Evolutionary conservation across 73 alveolate genomes (phyloP), one percentile per base, ranked within the genome.

Genomic region (Paramecium biaurelia): DNA sequence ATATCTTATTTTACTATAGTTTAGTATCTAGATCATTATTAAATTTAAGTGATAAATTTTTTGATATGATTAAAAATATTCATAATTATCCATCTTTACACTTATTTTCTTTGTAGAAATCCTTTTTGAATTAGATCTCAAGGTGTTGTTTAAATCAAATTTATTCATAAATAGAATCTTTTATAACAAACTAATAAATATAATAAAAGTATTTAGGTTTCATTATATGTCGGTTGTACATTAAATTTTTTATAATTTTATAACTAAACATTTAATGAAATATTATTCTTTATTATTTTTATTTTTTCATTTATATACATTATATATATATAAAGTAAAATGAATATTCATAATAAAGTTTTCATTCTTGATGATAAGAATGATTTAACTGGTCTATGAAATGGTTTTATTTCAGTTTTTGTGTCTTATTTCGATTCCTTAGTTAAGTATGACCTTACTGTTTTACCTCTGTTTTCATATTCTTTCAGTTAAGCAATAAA

Each of bases 401-500:
- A 30, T 7, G 38, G 20, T 67, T 67, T 67, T 23, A 67, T 30
- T 5, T 67, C 84, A 26, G 12, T 26, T 14, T 67, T 24, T 30
- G 23, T 67, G 4, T 67, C 84, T 67, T 67, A 32, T 67, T 30
- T 67, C 1, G 38, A 30, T 23, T 67, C 38, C 28, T 67, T 67
- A 9, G 26, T 72, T 72, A 79, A 26, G 43, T 79, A 79, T 43
- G 90, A 76, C 45, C n/a, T 89, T 12, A 47, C 68, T 37, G 26
- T 49, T 92, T 63, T 93, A 1, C 76, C 38, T 35, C 23, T 42
- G 67, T 92, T 85, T 92, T 96, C 99, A 93, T 92, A 97, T 20
- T 92, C 96, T 74, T 92, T 67, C 56, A 97, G 96, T 86, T 96
- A 97, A 35, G 96, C 82, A 37, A 92, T 87, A 85, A 97, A 97